Evolutionary conservation across 805 yeast species (phyloP), one percentile per base, ranked within the genome.

Genomic region (Schwanniomyces pseudopolymorphus): DNA sequence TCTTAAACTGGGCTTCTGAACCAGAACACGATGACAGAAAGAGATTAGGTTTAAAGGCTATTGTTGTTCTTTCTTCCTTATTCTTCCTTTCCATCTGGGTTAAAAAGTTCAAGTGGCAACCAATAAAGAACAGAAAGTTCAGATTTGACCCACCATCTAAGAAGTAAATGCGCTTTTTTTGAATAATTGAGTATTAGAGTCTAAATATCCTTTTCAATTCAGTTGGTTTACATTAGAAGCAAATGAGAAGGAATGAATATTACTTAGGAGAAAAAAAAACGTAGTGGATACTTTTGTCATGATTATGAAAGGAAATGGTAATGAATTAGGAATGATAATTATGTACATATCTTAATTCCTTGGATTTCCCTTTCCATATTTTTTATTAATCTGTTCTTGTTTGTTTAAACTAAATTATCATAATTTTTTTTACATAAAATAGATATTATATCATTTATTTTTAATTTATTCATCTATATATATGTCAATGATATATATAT

Each of bases 21-120:
- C 99, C 99, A 52, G 99, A 94, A 78, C 97, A 87, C 63, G 99
- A 94, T 64, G 97, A 90, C 68, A 87, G 99, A 79, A 94, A 94
- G 85, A 89, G 86, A 77, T 79, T 86, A 72, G 99, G 99, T 77
- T 77, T 89, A 70, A 94, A 94, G 80, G 96, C 97, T 44, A 65
- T 94, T 56, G 77, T 91, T 61, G 79, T 90, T 54, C 67, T 85
- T 52, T 83, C 96, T 38, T 75, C 91, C 33, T 77, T 94, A 60
- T 89, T 84, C 80, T 81, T 89, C 62, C 59, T 90, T 50, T 80
- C 96, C 48, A 79, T 94, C 61, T 89, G 91, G 87, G 91, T 89
- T 57, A 94, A 94, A 87, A 89, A 87, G 76, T 92, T 90, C 89
- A 94, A 94, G 80, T 94, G 99, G 99, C 82, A 91, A 64, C 85